These are phyloP conservation scores for Candida coquimbonensis DNA, from an alignment of 805 yeast species.

Conservation along the genomic window DNA sequence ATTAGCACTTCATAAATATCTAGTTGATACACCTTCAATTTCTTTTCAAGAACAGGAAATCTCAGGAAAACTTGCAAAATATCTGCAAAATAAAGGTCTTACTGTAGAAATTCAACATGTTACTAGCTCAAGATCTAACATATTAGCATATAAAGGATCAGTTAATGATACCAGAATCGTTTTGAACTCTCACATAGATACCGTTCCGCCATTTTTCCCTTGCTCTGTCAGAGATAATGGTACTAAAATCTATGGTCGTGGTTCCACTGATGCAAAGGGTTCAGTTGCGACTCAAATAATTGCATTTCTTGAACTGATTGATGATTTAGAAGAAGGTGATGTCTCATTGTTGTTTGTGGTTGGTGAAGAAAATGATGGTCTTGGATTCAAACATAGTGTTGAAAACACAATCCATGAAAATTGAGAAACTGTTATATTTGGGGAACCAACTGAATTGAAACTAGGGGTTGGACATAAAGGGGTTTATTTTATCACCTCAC, in stretches of 20 bases:
- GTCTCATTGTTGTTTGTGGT: conserved; percentile 51
- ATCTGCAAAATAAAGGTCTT: conserved; percentile 4
- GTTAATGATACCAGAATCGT: conserved; percentile 38
- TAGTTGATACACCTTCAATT: conserved; percentile 11
- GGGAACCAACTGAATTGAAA: conserved; percentile 65
- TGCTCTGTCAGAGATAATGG: conserved; percentile 37
- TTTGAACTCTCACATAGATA: conserved; percentile 57
- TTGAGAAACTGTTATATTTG: conserved; percentile 57
- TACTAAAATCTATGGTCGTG: conserved; percentile 51
- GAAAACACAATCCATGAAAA: conserved; percentile 31
- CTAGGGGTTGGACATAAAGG: conserved; percentile 67
- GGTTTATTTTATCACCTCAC: conserved; percentile 31
- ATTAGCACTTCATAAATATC: conserved; percentile 7
- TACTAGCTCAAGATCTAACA: conserved; percentile 34
- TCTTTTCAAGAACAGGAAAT: conserved; percentile 6
- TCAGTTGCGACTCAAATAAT: conserved; percentile 54
- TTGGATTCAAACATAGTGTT: conserved; percentile 43
- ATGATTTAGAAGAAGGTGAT: conserved; percentile 43
- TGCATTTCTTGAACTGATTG: conserved; percentile 42
- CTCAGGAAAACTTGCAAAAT: conserved; percentile 1
- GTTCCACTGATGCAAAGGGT: conserved; percentile 59
- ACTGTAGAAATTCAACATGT: conserved; percentile 41
- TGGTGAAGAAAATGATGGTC: conserved; percentile 57
- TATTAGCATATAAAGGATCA: conserved; percentile 48
- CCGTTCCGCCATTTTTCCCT: conserved; percentile 57